phyloP scores from a whole-genome alignment of 1,139 yeast genomes.

The Saccharomyces pastorianus region DNA sequence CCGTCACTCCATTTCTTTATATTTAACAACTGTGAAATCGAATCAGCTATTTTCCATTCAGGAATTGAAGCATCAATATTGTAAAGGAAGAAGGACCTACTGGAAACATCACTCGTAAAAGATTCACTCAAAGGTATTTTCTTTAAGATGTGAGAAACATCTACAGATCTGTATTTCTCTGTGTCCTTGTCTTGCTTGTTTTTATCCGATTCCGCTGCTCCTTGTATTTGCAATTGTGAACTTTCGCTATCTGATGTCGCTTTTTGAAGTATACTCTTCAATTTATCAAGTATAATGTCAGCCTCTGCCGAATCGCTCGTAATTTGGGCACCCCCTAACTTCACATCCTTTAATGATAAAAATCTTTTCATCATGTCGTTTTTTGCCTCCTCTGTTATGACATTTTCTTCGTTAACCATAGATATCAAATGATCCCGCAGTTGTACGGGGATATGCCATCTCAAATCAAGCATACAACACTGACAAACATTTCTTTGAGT shows the following conservation, averaged over 20 bases:
- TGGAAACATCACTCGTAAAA: slow-evolving; percentile 4
- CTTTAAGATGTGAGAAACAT: slow-evolving; percentile 13
- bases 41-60: slow-evolving; percentile 24
- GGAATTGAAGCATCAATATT: slow-evolving; percentile 24
- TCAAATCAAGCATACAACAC: slow-evolving; percentile 72
- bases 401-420: slow-evolving; percentile 52
- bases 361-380: slow-evolving; percentile 46
- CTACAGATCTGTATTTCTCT: slow-evolving; percentile 8
- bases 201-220: neutral
- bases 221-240: neutral
- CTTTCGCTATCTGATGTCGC: slow-evolving; percentile 1
- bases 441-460: slow-evolving; percentile 69
- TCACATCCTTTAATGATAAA: slow-evolving; percentile 41
- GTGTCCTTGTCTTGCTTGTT: neutral
- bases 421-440: slow-evolving; percentile 75
- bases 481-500: slow-evolving; percentile 78
- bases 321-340: slow-evolving; percentile 36
- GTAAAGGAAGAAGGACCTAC: slow-evolving; percentile 21
- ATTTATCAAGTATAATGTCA: slow-evolving; percentile 29
- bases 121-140: slow-evolving; percentile 19
- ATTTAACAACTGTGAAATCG: slow-evolving; percentile 14
- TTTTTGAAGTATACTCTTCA: slow-evolving; percentile 16
- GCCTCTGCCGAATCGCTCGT: slow-evolving; percentile 30
- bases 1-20: slow-evolving; percentile 20
- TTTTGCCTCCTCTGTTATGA: slow-evolving; percentile 38